A percentile compares a stretch with the other conserved stretches of the same genome.
phyloP scores from a whole-genome alignment of 345 rosid species.

The Viola odorata region DNA sequence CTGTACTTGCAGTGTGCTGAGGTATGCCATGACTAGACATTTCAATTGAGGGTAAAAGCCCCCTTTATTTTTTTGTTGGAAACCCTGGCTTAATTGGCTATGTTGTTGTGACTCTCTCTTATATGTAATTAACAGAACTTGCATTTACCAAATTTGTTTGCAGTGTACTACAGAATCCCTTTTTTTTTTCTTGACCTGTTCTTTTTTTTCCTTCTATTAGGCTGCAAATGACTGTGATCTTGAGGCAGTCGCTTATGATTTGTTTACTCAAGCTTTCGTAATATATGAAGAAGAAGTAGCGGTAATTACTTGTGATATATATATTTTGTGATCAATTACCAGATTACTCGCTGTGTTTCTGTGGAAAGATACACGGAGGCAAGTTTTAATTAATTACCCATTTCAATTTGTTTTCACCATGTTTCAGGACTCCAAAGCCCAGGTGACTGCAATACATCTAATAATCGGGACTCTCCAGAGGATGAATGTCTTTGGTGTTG shows the following conservation, averaged over 20 bases:
- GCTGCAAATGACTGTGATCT: constrained; percentile 92
- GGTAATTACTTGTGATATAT: constrained; percentile 28
- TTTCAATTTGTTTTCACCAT: no score
- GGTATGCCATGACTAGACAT: constrained; percentile 37
- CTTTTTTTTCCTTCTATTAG: constrained; percentile 37
- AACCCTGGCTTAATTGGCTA: no score
- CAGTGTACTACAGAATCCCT: background rate
- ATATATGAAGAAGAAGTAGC: constrained; percentile 95
- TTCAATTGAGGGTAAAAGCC: no score
- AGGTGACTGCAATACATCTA: constrained; percentile 84
- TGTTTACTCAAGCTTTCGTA: constrained; percentile 88
- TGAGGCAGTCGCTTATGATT: constrained; percentile 93
- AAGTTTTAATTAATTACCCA: no score
- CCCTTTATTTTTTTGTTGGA: no score
- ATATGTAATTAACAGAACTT: no score
- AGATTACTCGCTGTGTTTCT: background rate
- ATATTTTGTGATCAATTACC: background rate
- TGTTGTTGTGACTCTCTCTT: no score
- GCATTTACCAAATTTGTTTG: no score
- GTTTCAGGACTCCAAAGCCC: constrained; percentile 82
- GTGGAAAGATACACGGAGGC: background rate
- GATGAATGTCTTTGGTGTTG: constrained; percentile 95
- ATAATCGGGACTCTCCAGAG: constrained; percentile 93
- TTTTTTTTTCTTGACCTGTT: background rate
- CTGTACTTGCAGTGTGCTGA: constrained; percentile 95